phyloP scores from a whole-genome alignment of 1,284 basidiomycete genomes.

The Hemileia vastatrix region DNA sequence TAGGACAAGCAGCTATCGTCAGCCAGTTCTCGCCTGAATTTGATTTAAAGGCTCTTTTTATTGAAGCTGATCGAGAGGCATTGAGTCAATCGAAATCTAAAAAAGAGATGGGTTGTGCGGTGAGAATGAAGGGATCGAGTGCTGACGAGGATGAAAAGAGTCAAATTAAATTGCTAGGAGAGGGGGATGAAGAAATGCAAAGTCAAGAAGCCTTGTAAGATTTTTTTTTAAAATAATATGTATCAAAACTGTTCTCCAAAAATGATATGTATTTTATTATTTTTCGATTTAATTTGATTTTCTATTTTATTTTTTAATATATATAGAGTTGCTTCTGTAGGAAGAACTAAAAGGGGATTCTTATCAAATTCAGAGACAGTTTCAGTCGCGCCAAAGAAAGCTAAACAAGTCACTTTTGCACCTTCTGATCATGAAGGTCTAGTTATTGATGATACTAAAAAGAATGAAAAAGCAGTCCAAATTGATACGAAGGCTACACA shows the following conservation, averaged over 20 bases:
- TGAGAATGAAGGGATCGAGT: constrained; percentile 22
- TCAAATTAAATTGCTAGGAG: constrained; percentile 5
- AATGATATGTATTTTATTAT: neutral
- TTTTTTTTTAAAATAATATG: neutral
- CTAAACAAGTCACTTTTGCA: constrained; percentile 25
- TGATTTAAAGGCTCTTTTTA: constrained; percentile 62
- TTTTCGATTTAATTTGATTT: neutral
- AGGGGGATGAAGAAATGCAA: constrained; percentile 30
- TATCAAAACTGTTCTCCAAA: neutral
- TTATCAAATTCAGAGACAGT: constrained; percentile 29
- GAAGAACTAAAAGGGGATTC: constrained; percentile 4
- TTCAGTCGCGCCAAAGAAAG: constrained; percentile 32
- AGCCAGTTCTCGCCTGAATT: constrained; percentile 60
- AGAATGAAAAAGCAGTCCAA: constrained; percentile 22
- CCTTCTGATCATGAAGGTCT: constrained; percentile 26
- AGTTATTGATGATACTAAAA: constrained; percentile 4
- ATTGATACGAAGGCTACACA: constrained; percentile 23
- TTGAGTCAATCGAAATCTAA: constrained; percentile 52
- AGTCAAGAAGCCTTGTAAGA: constrained; percentile 18
- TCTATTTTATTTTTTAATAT: neutral
- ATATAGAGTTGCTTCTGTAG: neutral
- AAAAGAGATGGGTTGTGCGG: constrained; percentile 47
- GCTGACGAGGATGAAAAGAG: constrained; percentile 27
- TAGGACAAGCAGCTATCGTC: constrained; percentile 64
- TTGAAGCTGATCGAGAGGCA: constrained; percentile 62